A percentile compares a stretch with the other conserved stretches of the same genome.
phyloP scores from a whole-genome alignment of 75 land plant species.

The Cunninghamia lanceolata region DNA sequence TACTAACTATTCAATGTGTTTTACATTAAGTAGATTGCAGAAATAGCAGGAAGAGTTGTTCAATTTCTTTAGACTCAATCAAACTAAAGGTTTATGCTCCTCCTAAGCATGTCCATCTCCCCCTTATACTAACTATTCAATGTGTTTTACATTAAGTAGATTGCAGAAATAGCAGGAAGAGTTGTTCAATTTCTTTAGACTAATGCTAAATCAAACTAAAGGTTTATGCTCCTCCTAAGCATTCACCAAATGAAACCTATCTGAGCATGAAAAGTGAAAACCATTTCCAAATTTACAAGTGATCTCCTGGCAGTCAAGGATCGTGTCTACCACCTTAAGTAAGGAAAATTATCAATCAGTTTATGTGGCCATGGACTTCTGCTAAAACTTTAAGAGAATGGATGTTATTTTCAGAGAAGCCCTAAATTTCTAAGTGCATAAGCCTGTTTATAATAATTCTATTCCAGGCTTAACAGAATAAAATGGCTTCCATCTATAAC shows the following conservation, averaged over 20 bases:
- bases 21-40: neutral
- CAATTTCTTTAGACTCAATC: neutral
- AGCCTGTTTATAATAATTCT: no score
- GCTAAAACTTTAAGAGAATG: no score
- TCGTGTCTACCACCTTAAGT: no score
- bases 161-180: neutral
- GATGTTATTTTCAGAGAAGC: no score
- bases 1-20: neutral
- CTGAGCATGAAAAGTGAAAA: neutral
- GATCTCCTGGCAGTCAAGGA: no score
- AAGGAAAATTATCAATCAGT: no score
- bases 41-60: neutral
- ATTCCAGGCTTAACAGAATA: no score
- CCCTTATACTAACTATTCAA: neutral
- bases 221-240: neutral
- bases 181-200: neutral
- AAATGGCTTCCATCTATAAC: no score
- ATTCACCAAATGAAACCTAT: neutral
- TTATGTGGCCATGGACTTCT: no score
- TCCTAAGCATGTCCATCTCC: neutral
- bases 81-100: neutral
- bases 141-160: neutral
- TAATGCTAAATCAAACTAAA: neutral
- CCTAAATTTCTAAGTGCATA: no score
- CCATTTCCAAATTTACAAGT: neutral